Evolutionary conservation across 1,284 basidiomycete genomes (phyloP).

Genomic region (Sporisorium iseilematis-ciliati): DNA sequence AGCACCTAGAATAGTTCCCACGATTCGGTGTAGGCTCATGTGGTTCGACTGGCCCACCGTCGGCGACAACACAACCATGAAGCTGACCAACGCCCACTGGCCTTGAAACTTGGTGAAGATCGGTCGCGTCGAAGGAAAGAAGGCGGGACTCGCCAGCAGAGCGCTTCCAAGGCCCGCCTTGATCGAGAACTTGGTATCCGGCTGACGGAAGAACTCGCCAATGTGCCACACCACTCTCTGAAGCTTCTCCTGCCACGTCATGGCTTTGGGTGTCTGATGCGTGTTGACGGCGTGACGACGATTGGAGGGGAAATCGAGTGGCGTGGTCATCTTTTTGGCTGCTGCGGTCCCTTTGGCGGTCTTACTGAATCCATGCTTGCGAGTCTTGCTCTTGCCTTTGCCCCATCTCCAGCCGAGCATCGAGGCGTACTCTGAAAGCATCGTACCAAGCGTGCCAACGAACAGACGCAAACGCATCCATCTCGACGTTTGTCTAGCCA

Average conservation of each 20-base stretch:
- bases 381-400: not conserved
- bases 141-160: conserved; percentile 85
- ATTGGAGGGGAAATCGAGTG: conserved; percentile 80
- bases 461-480: conserved; percentile 40
- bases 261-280: conserved; percentile 78
- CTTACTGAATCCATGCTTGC: conserved; percentile 5
- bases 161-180: conserved; percentile 81
- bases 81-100: conserved; percentile 93
- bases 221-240: conserved; percentile 79
- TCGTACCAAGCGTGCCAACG: conserved; percentile 16
- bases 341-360: not conserved
- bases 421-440: conserved; percentile 22
- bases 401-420: conserved; percentile 49
- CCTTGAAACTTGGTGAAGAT: conserved; percentile 85
- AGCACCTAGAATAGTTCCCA: conserved; percentile 76
- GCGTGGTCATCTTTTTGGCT: conserved; percentile 73
- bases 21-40: conserved; percentile 62
- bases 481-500: conserved; percentile 38
- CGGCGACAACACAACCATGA: conserved; percentile 73
- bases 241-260: conserved; percentile 51
- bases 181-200: conserved; percentile 86
- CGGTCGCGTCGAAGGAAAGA: conserved; percentile 81
- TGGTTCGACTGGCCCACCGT: conserved; percentile 67
- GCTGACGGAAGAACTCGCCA: conserved; percentile 78
- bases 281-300: conserved; percentile 85